Base-by-base conservation (phyloP, 495 filamentous ascomycete species). In the Lasiosphaeria miniovina region DNA sequence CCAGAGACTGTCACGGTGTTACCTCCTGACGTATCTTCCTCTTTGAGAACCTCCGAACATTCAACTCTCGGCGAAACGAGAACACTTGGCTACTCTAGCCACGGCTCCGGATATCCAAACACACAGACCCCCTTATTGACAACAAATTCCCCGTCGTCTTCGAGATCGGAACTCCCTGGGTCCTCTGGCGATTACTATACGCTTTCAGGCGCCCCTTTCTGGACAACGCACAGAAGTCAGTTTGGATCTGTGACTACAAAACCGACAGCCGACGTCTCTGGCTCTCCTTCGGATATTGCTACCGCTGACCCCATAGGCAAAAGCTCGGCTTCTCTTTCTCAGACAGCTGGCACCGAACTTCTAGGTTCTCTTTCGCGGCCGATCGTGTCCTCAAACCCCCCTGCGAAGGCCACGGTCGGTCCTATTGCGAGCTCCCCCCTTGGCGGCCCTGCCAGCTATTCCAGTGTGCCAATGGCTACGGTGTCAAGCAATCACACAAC, bases 1-100 rank as follows among this genome's bases (percentile, higher is more conserved):
- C 35, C 36, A 12, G 40, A 40, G 14, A 57, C 55, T n/a, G 32
- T 57, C 6, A 57, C 45, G 10, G 33, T 50, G n/a, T 36, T 31
- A 15, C 33, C 50, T 15, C 33, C 43, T n/a, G 12, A n/a, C 8
- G 43, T 14, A 46, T 46, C 43, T 46, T 11, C 4, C 12, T 46
- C 43, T 8, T 3, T 12, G 15, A 46, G 8, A 11, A 46, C 15
- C 12, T 11, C 43, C 43, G 43, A 46, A n/a, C 43, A 7, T 0
- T 46, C 43, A 11, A 46, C 43, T 24, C 24, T 24, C 2, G 2
- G 24, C 24, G 24, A 24, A 24, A 24, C 24, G 24, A 24, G 24
- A 24, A 24, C 24, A 24, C 24, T 24, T 24, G 24, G 24, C 24
- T 24, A 24, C 24, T 24, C 24, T 2, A 24, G 24, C 24, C 24